Evolutionary conservation across 169 alveolate species (phyloP).

Genomic region (Amoebophrya sp.): DNA sequence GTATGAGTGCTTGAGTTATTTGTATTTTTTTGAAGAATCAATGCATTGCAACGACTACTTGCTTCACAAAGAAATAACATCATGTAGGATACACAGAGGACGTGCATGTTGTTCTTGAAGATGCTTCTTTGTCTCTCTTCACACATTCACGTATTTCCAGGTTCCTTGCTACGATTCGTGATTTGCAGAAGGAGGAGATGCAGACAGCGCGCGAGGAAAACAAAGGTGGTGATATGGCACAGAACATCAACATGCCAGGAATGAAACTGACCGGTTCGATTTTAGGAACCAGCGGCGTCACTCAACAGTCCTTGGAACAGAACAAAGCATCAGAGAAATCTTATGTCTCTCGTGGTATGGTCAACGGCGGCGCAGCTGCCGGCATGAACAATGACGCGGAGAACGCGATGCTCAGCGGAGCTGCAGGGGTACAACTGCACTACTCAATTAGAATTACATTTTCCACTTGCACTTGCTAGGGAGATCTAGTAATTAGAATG

Average conservation of each 20-base stretch:
- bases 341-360: neutral
- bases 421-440: neutral
- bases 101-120: neutral
- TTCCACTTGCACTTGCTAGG: too few species aligned
- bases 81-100: too few species aligned
- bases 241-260: constrained; percentile 11
- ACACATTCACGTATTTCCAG: neutral
- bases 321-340: neutral
- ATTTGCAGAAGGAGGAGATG: constrained; percentile 14
- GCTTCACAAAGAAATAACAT: too few species aligned
- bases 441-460: too few species aligned
- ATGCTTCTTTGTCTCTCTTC: neutral
- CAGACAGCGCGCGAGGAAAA: neutral
- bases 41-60: too few species aligned
- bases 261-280: neutral
- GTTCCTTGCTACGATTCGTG: neutral
- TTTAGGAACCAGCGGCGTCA: too few species aligned
- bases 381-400: neutral
- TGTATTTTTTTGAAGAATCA: too few species aligned
- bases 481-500: too few species aligned
- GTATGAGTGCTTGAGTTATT: neutral
- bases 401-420: neutral
- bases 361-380: neutral
- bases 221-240: neutral
- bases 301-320: too few species aligned